Evolutionary conservation across 768 basidiomycete genomes (phyloP).

Genomic region (Termitomyces sp.): DNA sequence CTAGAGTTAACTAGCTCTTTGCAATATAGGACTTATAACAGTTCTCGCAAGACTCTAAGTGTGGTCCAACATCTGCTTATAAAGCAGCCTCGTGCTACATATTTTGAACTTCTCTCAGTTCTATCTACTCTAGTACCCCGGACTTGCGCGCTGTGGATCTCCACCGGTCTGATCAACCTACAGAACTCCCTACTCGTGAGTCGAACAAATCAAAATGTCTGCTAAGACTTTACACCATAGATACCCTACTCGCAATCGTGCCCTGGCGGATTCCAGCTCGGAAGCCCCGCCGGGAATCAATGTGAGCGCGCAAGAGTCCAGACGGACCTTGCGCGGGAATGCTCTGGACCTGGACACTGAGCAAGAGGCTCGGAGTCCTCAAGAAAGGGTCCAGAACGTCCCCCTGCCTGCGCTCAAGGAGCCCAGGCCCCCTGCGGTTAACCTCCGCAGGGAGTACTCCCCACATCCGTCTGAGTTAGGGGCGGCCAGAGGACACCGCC

Average conservation of each 20-base stretch:
- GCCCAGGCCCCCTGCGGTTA: neutral
- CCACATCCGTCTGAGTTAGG: neutral
- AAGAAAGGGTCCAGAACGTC: neutral
- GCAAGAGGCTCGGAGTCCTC: neutral
- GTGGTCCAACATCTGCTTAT: too few species aligned
- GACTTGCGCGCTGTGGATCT: neutral
- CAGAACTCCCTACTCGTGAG: neutral
- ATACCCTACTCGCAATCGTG: neutral
- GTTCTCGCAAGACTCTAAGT: too few species aligned
- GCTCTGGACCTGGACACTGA: neutral
- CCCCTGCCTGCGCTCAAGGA: neutral
- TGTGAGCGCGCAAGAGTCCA: neutral
- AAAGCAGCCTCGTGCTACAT: too few species aligned
- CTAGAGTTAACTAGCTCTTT: too few species aligned
- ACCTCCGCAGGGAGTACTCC: neutral
- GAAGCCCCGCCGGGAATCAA: neutral
- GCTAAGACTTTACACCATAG: neutral
- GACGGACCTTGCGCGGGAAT: neutral
- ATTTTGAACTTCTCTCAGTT: too few species aligned
- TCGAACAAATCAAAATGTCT: neutral
- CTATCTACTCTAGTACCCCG: too few species aligned
- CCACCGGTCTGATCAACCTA: neutral
- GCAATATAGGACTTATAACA: too few species aligned
- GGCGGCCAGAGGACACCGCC: neutral
- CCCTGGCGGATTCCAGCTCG: neutral